These are phyloP conservation scores for Anisogramma anomala DNA, from an alignment of 2,329 filamentous ascomycete genomes.

Conservation along the genomic window DNA sequence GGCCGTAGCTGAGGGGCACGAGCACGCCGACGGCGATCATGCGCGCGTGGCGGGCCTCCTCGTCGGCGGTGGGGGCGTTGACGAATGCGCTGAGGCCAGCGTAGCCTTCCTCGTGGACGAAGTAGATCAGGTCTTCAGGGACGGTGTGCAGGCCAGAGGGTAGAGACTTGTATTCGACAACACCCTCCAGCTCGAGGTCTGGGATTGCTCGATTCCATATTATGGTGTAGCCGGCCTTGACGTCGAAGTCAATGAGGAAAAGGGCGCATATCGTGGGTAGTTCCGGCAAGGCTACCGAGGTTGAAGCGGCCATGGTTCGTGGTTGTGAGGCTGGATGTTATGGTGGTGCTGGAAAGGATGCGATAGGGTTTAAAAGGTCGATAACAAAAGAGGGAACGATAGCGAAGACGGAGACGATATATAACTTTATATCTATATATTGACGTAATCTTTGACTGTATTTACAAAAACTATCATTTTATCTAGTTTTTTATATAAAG, in stretches of 20 bases:
- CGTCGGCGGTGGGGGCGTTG: constrained; percentile 67
- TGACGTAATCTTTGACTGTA: too few relatives aligned
- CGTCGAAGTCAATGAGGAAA: constrained; percentile 85
- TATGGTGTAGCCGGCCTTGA: constrained; percentile 84
- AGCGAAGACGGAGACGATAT: too few relatives aligned
- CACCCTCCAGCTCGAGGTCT: constrained; percentile 66
- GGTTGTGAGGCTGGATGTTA: too few relatives aligned
- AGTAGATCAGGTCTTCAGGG: constrained; percentile 81
- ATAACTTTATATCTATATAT: too few relatives aligned
- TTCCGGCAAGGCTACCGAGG: constrained; percentile 30
- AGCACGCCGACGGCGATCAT: constrained; percentile 89
- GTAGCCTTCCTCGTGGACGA: constrained; percentile 67
- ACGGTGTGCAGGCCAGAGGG: constrained; percentile 89
- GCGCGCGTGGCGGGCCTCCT: constrained; percentile 68
- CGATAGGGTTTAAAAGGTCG: too few relatives aligned
- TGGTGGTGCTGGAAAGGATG: too few relatives aligned
- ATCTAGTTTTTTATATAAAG: too few relatives aligned
- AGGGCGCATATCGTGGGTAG: constrained; percentile 60
- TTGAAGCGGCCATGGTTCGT: constrained; percentile 10
- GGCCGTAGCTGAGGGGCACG: constrained; percentile 73
- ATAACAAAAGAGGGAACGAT: too few relatives aligned
- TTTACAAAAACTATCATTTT: too few relatives aligned
- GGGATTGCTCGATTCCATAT: constrained; percentile 69
- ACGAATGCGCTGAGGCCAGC: constrained; percentile 88
- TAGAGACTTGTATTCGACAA: constrained; percentile 91